Evolutionary conservation across 768 basidiomycete species (phyloP).

Genomic region (Gymnopilus dilepis): DNA sequence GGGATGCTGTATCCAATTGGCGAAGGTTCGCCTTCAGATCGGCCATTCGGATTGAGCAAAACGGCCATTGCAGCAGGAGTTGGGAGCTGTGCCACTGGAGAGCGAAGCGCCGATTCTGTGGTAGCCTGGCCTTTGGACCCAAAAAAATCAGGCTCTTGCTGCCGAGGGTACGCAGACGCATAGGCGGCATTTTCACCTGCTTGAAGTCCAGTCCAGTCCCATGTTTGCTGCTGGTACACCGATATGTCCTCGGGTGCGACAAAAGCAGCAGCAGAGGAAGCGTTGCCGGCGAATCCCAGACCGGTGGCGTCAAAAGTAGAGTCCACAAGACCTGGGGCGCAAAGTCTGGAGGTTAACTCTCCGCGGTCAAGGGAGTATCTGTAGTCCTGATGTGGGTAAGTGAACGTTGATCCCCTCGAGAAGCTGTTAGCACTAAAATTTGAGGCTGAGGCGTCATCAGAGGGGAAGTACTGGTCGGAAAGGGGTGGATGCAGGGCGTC

Average conservation of each 20-base stretch:
- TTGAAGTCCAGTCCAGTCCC: conserved; percentile 31
- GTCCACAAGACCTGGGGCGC: conserved; percentile 38
- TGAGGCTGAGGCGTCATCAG: conserved; percentile 34
- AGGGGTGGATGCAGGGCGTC: conserved; percentile 22
- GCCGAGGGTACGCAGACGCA: conserved; percentile 34
- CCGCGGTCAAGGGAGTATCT: conserved; percentile 49
- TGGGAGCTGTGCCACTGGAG: conserved; percentile 46
- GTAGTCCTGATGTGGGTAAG: conserved; percentile 51
- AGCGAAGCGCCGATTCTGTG: conserved; percentile 32
- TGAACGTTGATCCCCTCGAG: conserved; percentile 56
- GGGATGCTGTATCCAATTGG: conserved; percentile 30
- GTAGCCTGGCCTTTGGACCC: conserved; percentile 30
- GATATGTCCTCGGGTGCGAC: conserved; percentile 47
- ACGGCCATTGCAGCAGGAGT: conserved; percentile 55
- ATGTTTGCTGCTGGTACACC: conserved; percentile 38
- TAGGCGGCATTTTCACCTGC: conserved; percentile 38
- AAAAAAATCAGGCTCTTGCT: conserved; percentile 31
- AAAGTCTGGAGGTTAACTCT: conserved; percentile 35
- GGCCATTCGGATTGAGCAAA: conserved; percentile 43
- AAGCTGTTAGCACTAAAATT: conserved; percentile 44
- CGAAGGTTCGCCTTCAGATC: conserved; percentile 34
- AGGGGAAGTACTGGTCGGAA: conserved; percentile 37
- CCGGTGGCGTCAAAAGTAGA: conserved; percentile 49
- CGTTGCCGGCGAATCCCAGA: conserved; percentile 46
- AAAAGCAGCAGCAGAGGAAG: conserved; percentile 29